Evolutionary conservation across 768 basidiomycete species (phyloP).

Genomic region (Leccinum pellstonianum): DNA sequence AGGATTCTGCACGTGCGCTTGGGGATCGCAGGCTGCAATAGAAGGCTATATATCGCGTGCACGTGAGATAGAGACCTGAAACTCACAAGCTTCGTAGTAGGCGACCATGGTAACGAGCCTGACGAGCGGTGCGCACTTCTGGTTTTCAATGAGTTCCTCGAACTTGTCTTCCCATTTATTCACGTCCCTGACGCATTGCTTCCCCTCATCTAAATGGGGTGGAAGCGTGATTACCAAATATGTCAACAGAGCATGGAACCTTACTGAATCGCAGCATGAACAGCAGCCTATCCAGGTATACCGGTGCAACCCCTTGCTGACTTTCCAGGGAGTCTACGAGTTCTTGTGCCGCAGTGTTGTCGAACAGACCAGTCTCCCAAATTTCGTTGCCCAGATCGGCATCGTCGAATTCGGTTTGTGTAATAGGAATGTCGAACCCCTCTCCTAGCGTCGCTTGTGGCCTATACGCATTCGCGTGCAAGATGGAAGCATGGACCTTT

Average conservation of each 20-base stretch:
- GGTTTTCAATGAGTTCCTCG: constrained; percentile 9
- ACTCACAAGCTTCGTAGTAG: constrained; percentile 24
- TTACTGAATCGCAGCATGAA: constrained; percentile 25
- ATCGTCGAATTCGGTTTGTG: constrained; percentile 1
- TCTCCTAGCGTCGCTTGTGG: constrained; percentile 21
- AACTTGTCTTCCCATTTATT: constrained; percentile 14
- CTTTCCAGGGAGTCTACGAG: constrained; percentile 11
- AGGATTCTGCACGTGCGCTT: not conserved
- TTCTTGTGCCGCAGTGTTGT: constrained; percentile 15
- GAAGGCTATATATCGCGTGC: not conserved
- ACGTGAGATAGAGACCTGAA: not conserved
- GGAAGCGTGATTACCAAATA: not conserved
- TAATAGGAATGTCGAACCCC: constrained; percentile 24
- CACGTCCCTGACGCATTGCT: constrained; percentile 19
- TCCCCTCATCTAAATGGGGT: constrained; percentile 19
- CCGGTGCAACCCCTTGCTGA: constrained; percentile 17
- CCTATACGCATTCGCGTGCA: constrained; percentile 21
- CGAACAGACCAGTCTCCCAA: constrained; percentile 26
- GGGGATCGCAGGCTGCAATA: constrained; percentile 12
- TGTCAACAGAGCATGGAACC: not conserved
- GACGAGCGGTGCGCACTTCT: constrained; percentile 16
- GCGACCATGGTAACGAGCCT: constrained; percentile 24
- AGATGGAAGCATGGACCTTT: constrained; percentile 26
- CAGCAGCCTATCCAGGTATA: constrained; percentile 20
- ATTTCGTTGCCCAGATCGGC: constrained; percentile 6